Base-by-base conservation (phyloP, 305 asterid genomes). In the Salvia sclarea region DNA sequence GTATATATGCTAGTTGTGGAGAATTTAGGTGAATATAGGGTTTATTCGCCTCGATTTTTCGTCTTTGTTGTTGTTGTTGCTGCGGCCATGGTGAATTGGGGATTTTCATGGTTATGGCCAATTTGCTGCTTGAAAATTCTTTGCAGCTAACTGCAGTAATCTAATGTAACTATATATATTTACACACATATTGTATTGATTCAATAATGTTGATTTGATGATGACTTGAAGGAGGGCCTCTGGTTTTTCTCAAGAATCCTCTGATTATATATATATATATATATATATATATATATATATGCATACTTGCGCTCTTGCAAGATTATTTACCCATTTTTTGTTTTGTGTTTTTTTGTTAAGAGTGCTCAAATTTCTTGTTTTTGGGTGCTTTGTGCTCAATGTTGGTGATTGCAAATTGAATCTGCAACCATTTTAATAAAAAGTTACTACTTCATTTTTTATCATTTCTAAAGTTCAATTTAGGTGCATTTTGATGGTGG, bases 41-140 rank as follows among this genome's bases (percentile, higher is more conserved):
- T 75, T 53, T 77, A 75, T 75, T 79, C 78, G 30, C 81, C 83
- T 62, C 28, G 61, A 21, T 54, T 33, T 33, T 0, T 11, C 16
- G 70, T 74, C 13, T 73, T 48, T 69, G 75, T 31, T 60, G 70
- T n/a, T 14, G 67, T 43, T 24, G 56, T 54, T 66, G 16, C 64
- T 50, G 60, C 48, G 57, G 79, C 81, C 83, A 64, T 73, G 69
- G 78, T 61, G 79, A 38, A 76, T 6, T 68, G 61, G 76, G 83
- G 4, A 10, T 8, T 12, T 53, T 55, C 4, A 82, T 71, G 18
- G 52, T 8, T 13, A 31, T 63, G 83, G 81, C 31, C 54, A 45
- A 57, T 59, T 37, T 55, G 78, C 73, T 73, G 83, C 79, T 48
- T 54, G 61, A 18, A 38, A 18, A 6, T 70, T 47, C 58, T 65